A percentile compares a stretch with the other conserved stretches of the same genome.
phyloP scores from a whole-genome alignment of 192 early-diverging fungal species.

The Entomortierella lignicola region DNA sequence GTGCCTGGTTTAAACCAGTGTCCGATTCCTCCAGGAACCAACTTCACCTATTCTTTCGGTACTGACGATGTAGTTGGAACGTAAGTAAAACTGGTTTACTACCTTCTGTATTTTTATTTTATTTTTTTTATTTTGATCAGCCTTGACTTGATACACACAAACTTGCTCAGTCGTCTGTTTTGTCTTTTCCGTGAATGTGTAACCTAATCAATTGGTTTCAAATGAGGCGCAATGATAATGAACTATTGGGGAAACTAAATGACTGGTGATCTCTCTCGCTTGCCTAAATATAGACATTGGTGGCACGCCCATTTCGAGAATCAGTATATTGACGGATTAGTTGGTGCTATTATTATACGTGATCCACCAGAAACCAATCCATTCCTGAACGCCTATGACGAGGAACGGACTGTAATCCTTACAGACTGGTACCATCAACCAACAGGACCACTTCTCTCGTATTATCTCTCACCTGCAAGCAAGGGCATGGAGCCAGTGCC shows the following conservation, averaged over 20 bases:
- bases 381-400: slow-evolving; percentile 53
- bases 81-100: slow-evolving; percentile 50
- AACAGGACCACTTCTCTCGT: slow-evolving; percentile 12
- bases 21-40: slow-evolving; percentile 58
- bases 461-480: slow-evolving; percentile 19
- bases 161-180: too few relatives aligned
- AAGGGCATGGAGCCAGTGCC: slow-evolving; percentile 40
- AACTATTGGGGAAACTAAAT: neutral
- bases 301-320: slow-evolving; percentile 59
- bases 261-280: neutral
- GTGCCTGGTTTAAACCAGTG: slow-evolving; percentile 72
- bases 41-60: slow-evolving; percentile 59
- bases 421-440: slow-evolving; percentile 60
- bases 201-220: too few relatives aligned
- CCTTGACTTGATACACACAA: too few relatives aligned
- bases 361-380: slow-evolving; percentile 51
- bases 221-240: neutral
- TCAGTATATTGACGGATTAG: slow-evolving; percentile 57
- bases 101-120: too few relatives aligned
- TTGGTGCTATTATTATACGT: slow-evolving; percentile 54
- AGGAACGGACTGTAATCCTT: slow-evolving; percentile 49
- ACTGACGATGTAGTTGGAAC: slow-evolving; percentile 55
- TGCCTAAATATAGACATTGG: slow-evolving; percentile 50
- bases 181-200: slow-evolving; percentile 6
- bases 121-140: too few relatives aligned